These are phyloP conservation scores for Angophora floribunda DNA, from an alignment of 345 rosid species.

Conservation along the genomic window DNA sequence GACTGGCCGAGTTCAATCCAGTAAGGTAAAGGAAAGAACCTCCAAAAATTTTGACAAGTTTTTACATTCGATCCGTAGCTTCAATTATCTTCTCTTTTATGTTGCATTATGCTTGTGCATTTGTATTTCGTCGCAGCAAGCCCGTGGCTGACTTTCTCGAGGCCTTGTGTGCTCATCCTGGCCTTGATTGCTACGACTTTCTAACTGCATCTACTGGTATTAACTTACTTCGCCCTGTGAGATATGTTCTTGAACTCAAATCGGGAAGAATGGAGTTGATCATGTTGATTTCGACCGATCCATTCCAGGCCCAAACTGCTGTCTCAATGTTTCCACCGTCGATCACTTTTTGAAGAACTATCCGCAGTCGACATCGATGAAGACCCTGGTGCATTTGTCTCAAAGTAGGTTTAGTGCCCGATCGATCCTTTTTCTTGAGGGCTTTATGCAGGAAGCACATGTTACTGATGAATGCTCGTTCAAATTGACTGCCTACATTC, in stretches of 20 bases:
- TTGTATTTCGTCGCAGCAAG: slow-evolving; percentile 19
- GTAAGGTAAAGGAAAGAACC: slow-evolving; percentile 34
- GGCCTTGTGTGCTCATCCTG: slow-evolving; percentile 46
- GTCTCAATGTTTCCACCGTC: slow-evolving; percentile 70
- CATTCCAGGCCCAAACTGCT: slow-evolving; percentile 63
- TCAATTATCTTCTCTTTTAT: neutral
- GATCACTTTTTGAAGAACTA: slow-evolving; percentile 49
- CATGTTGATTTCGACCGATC: neutral
- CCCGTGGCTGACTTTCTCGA: slow-evolving; percentile 29
- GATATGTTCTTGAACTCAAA: neutral
- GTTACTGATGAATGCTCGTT: neutral
- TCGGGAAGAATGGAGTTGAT: neutral
- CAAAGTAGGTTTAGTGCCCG: slow-evolving; percentile 48
- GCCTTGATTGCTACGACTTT: slow-evolving; percentile 65
- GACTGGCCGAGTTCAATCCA: slow-evolving; percentile 79
- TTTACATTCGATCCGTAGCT: neutral
- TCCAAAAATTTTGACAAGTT: neutral
- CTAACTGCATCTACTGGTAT: slow-evolving; percentile 61
- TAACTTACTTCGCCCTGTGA: neutral
- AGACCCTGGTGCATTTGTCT: slow-evolving; percentile 80
- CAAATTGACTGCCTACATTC: no score
- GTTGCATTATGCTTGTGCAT: neutral
- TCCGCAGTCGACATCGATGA: slow-evolving; percentile 85
- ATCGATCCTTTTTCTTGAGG: neutral
- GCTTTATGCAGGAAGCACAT: neutral